phyloP scores from a whole-genome alignment of 805 yeast species.

The Dipodascopsis uninucleata region DNA sequence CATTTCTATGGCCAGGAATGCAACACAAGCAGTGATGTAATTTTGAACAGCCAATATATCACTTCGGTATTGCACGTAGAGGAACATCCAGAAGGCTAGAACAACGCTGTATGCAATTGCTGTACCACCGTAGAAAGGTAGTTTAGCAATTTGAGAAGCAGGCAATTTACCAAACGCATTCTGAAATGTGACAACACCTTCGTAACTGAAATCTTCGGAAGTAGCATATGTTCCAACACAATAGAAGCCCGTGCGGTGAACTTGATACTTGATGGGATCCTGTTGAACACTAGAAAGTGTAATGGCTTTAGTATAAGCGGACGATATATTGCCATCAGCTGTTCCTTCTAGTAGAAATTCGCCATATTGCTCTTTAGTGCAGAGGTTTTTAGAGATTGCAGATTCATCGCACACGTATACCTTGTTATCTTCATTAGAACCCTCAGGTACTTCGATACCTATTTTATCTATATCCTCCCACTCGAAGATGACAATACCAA shows the following conservation, averaged over 20 bases:
- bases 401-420: conserved; percentile 69
- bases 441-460: conserved; percentile 54
- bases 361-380: conserved; percentile 54
- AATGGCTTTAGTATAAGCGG: conserved; percentile 21
- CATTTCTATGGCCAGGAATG: conserved; percentile 77
- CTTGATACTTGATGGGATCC: conserved; percentile 52
- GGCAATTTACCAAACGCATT: conserved; percentile 88
- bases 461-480: conserved; percentile 68
- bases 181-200: conserved; percentile 74
- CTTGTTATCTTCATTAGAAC: conserved; percentile 38
- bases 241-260: conserved; percentile 81
- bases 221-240: conserved; percentile 72
- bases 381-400: conserved; percentile 55
- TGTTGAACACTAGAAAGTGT: conserved; percentile 49
- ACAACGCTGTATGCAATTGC: conserved; percentile 81
- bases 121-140: conserved; percentile 81
- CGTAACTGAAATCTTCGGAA: conserved; percentile 44
- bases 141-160: conserved; percentile 86
- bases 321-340: conserved; percentile 13
- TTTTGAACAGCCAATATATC: conserved; percentile 87
- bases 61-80: conserved; percentile 77
- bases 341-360: conserved; percentile 52
- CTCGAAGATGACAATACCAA: conserved; percentile 77
- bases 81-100: conserved; percentile 77
- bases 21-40: conserved; percentile 81